A percentile compares a stretch with the other conserved stretches of the same genome.
These are phyloP conservation scores for grape (Vitis vinifera) DNA, from an alignment of 164 flowering plant genomes.

Conservation along the genomic window DNA sequence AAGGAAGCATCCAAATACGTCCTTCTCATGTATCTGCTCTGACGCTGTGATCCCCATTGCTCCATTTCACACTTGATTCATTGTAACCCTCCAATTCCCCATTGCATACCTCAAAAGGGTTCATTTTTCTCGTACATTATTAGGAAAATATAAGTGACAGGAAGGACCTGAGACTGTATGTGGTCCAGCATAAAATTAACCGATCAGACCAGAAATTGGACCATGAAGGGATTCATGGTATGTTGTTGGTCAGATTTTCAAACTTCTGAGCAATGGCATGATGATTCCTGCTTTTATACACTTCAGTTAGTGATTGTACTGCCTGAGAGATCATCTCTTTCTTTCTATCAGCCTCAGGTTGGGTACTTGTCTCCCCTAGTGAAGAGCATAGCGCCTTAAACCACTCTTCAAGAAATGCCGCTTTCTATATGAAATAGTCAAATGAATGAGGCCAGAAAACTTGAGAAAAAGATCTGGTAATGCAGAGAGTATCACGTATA, in stretches of 20 bases:
- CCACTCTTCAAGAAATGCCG: conserved; percentile 77
- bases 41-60: no score
- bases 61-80: no score
- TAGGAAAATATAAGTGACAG: no score
- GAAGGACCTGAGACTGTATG: no score
- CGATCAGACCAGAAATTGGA: no score
- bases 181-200: no score
- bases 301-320: conserved; percentile 48
- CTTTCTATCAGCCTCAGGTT: conserved; percentile 39
- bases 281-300: conserved; percentile 42
- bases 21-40: no score
- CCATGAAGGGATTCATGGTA: conserved; percentile 9
- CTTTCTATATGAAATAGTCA: conserved; percentile 46
- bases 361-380: conserved; percentile 28
- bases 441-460: not conserved
- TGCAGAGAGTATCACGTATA: not conserved
- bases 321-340: conserved; percentile 55
- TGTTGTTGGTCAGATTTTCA: conserved; percentile 34
- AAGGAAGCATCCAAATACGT: no score
- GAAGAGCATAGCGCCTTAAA: conserved; percentile 49
- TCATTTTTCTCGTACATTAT: no score
- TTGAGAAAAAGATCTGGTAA: not conserved
- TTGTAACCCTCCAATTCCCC: no score
- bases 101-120: no score
- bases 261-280: conserved; percentile 45